Base-by-base conservation (phyloP, 208 protist species). In the Balamuthia mandrillaris region DNA sequence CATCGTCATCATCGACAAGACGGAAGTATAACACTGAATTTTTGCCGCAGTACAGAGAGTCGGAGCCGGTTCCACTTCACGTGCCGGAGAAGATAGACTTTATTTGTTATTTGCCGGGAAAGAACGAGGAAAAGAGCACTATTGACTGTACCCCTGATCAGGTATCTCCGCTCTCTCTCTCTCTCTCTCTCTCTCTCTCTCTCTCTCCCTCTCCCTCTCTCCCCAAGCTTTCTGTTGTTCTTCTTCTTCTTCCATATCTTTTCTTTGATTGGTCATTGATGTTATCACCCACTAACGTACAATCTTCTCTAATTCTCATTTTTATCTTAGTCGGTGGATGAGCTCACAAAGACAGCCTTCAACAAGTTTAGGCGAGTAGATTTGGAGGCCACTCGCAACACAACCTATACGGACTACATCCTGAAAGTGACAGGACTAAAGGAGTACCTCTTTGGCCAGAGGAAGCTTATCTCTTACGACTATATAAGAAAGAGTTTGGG, bases 361-460 rank as follows among this genome's bases (percentile, higher is more conserved):
- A 10, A 44, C 63, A 24, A 39, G 63, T n/a, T n/a, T 16, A 16
- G 63, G 45, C 35, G 63, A 72, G 0, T n/a, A n/a, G n/a, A n/a
- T n/a, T n/a, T n/a, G n/a, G n/a, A n/a, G n/a, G n/a, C n/a, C n/a
- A n/a, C n/a, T n/a, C n/a, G n/a, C n/a, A n/a, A n/a, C n/a, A n/a
- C n/a, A n/a, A n/a, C n/a, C n/a, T n/a, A n/a, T n/a, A n/a, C n/a
- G 49, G 68, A 78, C 68, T 78, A 56, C 44, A 35, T 78, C 21
- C 16, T 78, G 18, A 78, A 78, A 45, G 68, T 78, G 41, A 56
- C 42, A 0, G 68, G 68, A 4, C 39, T 37, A 1, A 78, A 78
- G 68, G 68, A 78, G 68, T 78, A 78, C 68, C 6, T 78, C 14
- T 39, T 56, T 45, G 68, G 68, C 14, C 24, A 7, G 29, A 39